phyloP scores from a whole-genome alignment of 1,284 basidiomycete genomes.

The Lentinula novae-zelandiae region DNA sequence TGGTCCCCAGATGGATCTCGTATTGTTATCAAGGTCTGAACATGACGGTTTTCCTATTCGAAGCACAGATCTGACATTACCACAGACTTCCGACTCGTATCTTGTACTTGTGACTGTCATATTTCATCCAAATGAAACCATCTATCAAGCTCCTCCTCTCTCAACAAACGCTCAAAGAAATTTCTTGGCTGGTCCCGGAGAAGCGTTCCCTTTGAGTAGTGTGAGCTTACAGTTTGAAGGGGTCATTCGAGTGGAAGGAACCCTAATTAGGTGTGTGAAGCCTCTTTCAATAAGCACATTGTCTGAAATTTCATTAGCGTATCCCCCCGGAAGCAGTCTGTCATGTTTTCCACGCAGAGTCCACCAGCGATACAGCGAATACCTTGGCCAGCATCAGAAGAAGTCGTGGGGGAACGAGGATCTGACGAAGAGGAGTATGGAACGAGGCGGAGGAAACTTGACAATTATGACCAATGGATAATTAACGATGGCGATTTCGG shows the following conservation, averaged over 20 bases:
- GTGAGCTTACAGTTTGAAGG: constrained; percentile 75
- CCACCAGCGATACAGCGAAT: constrained; percentile 75
- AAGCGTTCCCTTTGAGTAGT: constrained; percentile 63
- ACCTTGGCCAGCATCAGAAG: constrained; percentile 69
- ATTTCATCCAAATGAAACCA: constrained; percentile 50
- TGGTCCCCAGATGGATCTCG: constrained; percentile 81
- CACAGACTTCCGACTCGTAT: constrained; percentile 73
- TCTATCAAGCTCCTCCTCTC: constrained; percentile 51
- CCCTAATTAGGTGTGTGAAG: constrained; percentile 53
- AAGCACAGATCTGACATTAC: constrained; percentile 9
- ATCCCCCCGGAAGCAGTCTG: constrained; percentile 64
- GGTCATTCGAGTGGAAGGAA: constrained; percentile 76
- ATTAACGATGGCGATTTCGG: constrained; percentile 66
- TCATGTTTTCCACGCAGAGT: constrained; percentile 67
- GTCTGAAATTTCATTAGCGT: constrained; percentile 40
- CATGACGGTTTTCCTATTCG: constrained; percentile 12
- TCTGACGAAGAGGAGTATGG: constrained; percentile 27
- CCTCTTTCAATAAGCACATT: constrained; percentile 4
- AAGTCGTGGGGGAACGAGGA: constrained; percentile 31
- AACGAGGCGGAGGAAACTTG: constrained; percentile 22
- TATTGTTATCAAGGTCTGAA: constrained; percentile 72
- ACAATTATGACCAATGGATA: constrained; percentile 61
- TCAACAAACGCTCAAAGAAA: constrained; percentile 53
- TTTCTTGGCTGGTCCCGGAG: constrained; percentile 78
- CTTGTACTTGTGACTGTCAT: constrained; percentile 73